Evolutionary conservation across 306 rosid species (phyloP).

Genomic region (Begonia masoniana): DNA sequence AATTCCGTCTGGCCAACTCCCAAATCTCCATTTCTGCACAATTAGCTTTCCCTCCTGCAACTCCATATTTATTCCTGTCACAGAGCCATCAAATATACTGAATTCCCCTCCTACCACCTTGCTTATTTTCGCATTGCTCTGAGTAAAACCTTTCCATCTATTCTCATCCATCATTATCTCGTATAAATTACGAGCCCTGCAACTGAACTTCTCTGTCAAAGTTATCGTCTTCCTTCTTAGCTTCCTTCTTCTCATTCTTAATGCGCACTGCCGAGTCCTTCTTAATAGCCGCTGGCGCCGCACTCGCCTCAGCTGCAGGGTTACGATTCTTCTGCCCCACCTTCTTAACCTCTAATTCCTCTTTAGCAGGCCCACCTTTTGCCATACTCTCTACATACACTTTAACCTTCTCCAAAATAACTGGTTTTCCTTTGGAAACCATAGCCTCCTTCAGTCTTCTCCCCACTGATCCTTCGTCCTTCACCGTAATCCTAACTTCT

Average conservation of each 20-base stretch:
- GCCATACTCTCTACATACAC: slow-evolving; percentile 71
- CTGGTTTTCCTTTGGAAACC: slow-evolving; percentile 51
- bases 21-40: slow-evolving; percentile 86
- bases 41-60: slow-evolving; percentile 70
- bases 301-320: not conserved
- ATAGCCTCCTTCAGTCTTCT: slow-evolving; percentile 70
- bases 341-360: slow-evolving; percentile 59
- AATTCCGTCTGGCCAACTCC: slow-evolving; percentile 78
- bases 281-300: slow-evolving; percentile 9
- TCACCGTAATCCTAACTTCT: slow-evolving; percentile 51
- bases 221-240: slow-evolving; percentile 57
- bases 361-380: slow-evolving; percentile 81
- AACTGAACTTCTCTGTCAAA: slow-evolving; percentile 81
- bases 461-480: slow-evolving; percentile 75
- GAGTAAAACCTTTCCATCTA: slow-evolving; percentile 91
- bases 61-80: slow-evolving; percentile 66
- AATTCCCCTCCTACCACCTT: slow-evolving; percentile 84
- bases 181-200: slow-evolving; percentile 61
- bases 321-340: slow-evolving; percentile 20
- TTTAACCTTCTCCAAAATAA: slow-evolving; percentile 71
- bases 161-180: slow-evolving; percentile 97
- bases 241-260: slow-evolving; percentile 23
- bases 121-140: slow-evolving; percentile 79
- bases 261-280: slow-evolving; percentile 7
- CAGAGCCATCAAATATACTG: slow-evolving; percentile 79